Evolutionary conservation across 768 basidiomycete genomes (phyloP), one percentile per base, ranked within the genome.

Genomic region (Coprinellus aureogranulatus): DNA sequence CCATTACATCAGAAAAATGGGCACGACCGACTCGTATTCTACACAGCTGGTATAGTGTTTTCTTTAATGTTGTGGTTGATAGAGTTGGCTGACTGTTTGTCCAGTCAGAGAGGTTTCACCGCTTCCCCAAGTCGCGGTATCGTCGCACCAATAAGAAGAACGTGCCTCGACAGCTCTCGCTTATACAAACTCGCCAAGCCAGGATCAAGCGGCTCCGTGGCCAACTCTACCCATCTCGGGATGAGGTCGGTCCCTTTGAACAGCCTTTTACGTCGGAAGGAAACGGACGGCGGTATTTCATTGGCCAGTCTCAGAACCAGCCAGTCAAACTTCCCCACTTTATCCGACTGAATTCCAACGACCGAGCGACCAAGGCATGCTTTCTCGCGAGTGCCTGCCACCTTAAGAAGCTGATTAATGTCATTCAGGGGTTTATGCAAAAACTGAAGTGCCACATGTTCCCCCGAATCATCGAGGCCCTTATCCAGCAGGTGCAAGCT

Each of bases 41-140:
- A 68, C 63, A 62, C 20, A 42, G 64, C 75, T 26, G 41, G 41
- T 44, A n/a, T 5, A n/a, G 6, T n/a, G 20, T 44, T 22, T 44
- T 44, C 37, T 9, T 9, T 18, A 9, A 39, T 9, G 10, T 9
- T 39, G 37, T 9, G 18, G 9, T 9, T 39, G 37, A 9, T 39
- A 39, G 18, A 9, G 18, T 18, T 9, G 9, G 18, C 37, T 9
- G 18, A 9, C 37, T 39, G 18, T 9, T 39, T 9, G 10, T 39
- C 41, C 6, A 48, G 46, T 22, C 46, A 27, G 46, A 48, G n/a
- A 12, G 18, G 4, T 48, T 48, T 18, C 46, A 48, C 26, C n/a
- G 46, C 9, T 48, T 48, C 18, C 25, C 46, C 10, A 48, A 48
- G 46, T 11, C 26, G n/a, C 46, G 26, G 9, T 48, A 48, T 25